A percentile compares a stretch with the other conserved stretches of the same genome.
Evolutionary conservation across 495 filamentous ascomycete genomes (phyloP).

Genomic region (Emericellopsis terricola): DNA sequence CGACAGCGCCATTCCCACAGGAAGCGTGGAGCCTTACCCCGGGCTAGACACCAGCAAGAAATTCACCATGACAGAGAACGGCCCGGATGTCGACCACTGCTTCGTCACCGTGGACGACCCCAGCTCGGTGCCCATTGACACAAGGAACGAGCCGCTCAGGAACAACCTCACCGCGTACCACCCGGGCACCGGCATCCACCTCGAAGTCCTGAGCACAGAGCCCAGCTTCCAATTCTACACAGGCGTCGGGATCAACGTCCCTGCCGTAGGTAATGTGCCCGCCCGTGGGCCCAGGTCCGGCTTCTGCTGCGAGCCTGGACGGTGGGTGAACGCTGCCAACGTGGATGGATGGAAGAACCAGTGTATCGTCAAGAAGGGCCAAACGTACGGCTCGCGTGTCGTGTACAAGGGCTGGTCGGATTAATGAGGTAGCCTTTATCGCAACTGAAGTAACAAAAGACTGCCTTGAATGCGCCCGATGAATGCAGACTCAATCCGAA

Average conservation of each 20-base stretch:
- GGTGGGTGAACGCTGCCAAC: conserved; percentile 79
- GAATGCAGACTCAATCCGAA: conserved; percentile 16
- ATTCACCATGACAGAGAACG: conserved; percentile 47
- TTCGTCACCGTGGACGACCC: conserved; percentile 58
- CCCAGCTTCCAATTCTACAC: conserved; percentile 96
- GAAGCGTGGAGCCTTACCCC: conserved; percentile 33
- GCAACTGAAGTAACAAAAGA: background rate
- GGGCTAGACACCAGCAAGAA: conserved; percentile 41
- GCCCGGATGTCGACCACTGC: conserved; percentile 76
- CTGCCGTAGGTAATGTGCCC: conserved; percentile 42
- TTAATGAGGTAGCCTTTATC: conserved; percentile 8
- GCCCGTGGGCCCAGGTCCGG: conserved; percentile 47
- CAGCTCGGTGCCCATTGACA: conserved; percentile 51
- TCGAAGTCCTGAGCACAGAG: conserved; percentile 77
- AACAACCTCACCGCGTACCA: conserved; percentile 51
- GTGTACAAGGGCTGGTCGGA: conserved; percentile 69
- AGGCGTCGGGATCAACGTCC: conserved; percentile 67
- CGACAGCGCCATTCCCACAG: conserved; percentile 46
- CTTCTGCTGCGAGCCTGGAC: conserved; percentile 80
- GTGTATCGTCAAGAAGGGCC: conserved; percentile 61
- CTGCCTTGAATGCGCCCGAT: background rate
- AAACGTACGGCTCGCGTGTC: conserved; percentile 60
- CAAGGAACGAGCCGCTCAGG: conserved; percentile 42
- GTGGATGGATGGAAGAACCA: conserved; percentile 58
- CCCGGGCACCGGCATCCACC: conserved; percentile 49